Conservation (phyloP, 768 basidiomycete species). For the Suillus subluteus region DNA sequence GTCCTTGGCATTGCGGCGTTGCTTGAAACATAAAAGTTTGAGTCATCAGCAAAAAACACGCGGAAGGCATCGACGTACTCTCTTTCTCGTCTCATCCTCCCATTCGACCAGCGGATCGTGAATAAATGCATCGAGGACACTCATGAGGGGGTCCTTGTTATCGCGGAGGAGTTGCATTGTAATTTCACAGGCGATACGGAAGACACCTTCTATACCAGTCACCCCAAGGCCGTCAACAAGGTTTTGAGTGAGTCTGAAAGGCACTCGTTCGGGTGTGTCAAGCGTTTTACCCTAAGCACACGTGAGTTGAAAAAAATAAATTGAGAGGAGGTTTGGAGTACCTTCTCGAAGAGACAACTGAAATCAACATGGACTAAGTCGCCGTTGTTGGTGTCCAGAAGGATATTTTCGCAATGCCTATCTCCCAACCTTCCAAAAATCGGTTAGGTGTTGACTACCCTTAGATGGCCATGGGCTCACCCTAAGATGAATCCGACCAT, state of each 20-base stretch:
- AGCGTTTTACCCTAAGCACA: slow-evolving; percentile 68
- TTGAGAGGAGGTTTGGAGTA: slow-evolving; percentile 28
- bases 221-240: slow-evolving; percentile 91
- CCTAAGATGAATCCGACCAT: slow-evolving; percentile 98
- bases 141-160: slow-evolving; percentile 93
- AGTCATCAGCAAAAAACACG: background rate
- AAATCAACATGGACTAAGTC: slow-evolving; percentile 97
- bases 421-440: slow-evolving; percentile 79
- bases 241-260: slow-evolving; percentile 94
- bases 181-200: slow-evolving; percentile 89
- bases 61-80: slow-evolving; percentile 40
- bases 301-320: background rate
- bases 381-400: slow-evolving; percentile 86
- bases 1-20: slow-evolving; percentile 38
- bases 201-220: slow-evolving; percentile 92
- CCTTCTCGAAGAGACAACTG: slow-evolving; percentile 97
- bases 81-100: slow-evolving; percentile 79
- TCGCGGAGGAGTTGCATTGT: slow-evolving; percentile 84
- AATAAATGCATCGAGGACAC: slow-evolving; percentile 93
- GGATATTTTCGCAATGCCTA: slow-evolving; percentile 94
- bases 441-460: background rate
- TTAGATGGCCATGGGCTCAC: slow-evolving; percentile 41
- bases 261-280: slow-evolving; percentile 89
- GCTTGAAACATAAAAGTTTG: slow-evolving; percentile 8
- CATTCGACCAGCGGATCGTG: slow-evolving; percentile 98